Evolutionary conservation across 768 basidiomycete genomes (phyloP), one percentile per base, ranked within the genome.

Genomic region (Termitomyces sp.): DNA sequence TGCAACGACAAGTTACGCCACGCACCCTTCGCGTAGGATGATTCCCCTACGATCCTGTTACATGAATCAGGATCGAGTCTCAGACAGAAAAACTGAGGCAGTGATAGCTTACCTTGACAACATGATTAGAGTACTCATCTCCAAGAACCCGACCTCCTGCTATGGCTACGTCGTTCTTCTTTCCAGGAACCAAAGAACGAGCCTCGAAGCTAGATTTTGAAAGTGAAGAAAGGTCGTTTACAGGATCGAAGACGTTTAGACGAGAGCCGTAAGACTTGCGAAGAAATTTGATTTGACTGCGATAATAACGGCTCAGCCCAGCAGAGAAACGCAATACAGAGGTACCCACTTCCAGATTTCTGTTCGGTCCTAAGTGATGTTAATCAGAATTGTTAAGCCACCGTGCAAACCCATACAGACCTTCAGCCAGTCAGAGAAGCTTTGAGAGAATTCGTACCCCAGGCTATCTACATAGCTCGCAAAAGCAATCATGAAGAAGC

Each of bases 101-200:
- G 36, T 14, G 48, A 18, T 16, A 30, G 32, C 49, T 28, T 59
- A 91, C 92, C 80, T 89, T 89, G 35, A 99, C 86, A 48, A 98
- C 93, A 69, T 95, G 92, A 44, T 92, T 90, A 3, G 93, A 93
- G 77, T 93, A 98, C 70, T 99, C 97, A 68, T 98, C 95, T 5
- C 94, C 96, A 1, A 95, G 76, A 47, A 97, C 84, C 68, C 89
- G 91, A 0, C 92, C 93, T 10, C 93, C 93, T 23, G 83, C 74
- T 59, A 87, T 89, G 36, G 82, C 87, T 12, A 87, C 82, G 65
- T 88, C 86, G 62, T 91, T 87, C 70, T 84, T 85, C 69, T 82
- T 83, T n/a, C 86, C 89, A 43, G 85, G 77, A 33, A 87, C 73
- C 50, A 87, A 71, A 1, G 84, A 78, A 23, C 82, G 79, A 41